These are phyloP conservation scores for Letharia columbiana DNA, from an alignment of 495 filamentous ascomycete species.

Conservation along the genomic window DNA sequence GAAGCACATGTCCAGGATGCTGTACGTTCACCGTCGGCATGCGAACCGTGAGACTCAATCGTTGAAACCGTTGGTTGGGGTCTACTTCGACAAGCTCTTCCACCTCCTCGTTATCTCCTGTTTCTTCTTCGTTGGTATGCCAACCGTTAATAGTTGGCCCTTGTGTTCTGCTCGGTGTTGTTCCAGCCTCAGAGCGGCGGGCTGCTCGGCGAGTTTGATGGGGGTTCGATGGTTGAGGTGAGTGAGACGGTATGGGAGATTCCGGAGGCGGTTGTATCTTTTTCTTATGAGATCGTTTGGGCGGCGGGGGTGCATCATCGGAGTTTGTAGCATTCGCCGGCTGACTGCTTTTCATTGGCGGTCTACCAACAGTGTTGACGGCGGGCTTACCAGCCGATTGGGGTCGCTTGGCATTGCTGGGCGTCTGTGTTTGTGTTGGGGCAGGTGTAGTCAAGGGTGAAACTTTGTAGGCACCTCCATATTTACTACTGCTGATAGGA, in stretches of 20 bases:
- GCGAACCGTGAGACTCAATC: slow-evolving; percentile 45
- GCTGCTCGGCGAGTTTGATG: slow-evolving; percentile 19
- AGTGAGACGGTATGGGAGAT: slow-evolving; percentile 4
- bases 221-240: slow-evolving; percentile 12
- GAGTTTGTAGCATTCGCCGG: not conserved
- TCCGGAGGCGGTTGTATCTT: slow-evolving; percentile 3
- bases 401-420: slow-evolving; percentile 19
- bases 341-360: slow-evolving; percentile 17
- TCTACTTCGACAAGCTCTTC: slow-evolving; percentile 25
- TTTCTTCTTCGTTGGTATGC: slow-evolving; percentile 16
- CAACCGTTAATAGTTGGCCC: slow-evolving; percentile 13
- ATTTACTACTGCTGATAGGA: slow-evolving; percentile 24
- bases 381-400: slow-evolving; percentile 17
- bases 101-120: slow-evolving; percentile 21
- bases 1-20: slow-evolving; percentile 44
- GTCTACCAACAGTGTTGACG: slow-evolving; percentile 14
- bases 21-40: slow-evolving; percentile 44
- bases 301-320: slow-evolving; percentile 1
- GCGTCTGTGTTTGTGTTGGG: slow-evolving; percentile 18
- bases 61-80: slow-evolving; percentile 30
- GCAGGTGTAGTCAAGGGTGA: slow-evolving; percentile 13
- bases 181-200: slow-evolving; percentile 7
- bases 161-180: slow-evolving; percentile 5
- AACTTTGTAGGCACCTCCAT: slow-evolving; percentile 21
- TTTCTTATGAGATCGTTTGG: slow-evolving; percentile 22